Percentiles rank a stretch among this genome's conserved stretches.
phyloP scores from a whole-genome alignment of 108 stramenopile genomes.

The Heterococcus sp. region DNA sequence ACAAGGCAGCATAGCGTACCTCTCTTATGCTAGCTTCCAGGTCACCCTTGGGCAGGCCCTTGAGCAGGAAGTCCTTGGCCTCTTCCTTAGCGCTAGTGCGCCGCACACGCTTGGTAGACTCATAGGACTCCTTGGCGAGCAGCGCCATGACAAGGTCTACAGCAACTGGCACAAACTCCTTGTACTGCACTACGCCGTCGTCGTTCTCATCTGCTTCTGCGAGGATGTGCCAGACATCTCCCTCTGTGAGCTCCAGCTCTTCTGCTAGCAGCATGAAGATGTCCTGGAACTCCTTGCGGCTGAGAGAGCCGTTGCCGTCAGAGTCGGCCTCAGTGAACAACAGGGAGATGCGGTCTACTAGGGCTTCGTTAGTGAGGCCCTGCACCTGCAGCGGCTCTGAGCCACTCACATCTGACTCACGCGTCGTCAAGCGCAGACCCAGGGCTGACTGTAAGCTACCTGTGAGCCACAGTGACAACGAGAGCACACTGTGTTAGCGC shows the following conservation, averaged over 20 bases:
- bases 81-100: slow-evolving; percentile 15
- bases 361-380: slow-evolving; percentile 1
- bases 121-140: slow-evolving; percentile 38
- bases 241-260: slow-evolving; percentile 8
- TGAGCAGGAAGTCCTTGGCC: slow-evolving; percentile 34
- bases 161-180: slow-evolving; percentile 51
- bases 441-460: neutral
- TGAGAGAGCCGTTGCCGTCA: slow-evolving; percentile 34
- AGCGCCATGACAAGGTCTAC: slow-evolving; percentile 40
- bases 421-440: neutral
- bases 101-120: slow-evolving; percentile 8
- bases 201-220: slow-evolving; percentile 57
- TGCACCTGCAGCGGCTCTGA: neutral
- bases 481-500: no score
- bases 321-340: slow-evolving; percentile 36
- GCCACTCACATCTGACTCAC: neutral
- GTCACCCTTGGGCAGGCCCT: slow-evolving; percentile 31
- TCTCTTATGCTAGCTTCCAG: slow-evolving; percentile 6
- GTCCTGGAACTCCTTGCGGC: slow-evolving; percentile 17
- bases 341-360: slow-evolving; percentile 29
- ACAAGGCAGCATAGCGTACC: no score
- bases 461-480: slow-evolving; percentile 5
- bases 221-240: slow-evolving; percentile 31
- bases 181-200: slow-evolving; percentile 50
- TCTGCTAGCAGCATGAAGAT: slow-evolving; percentile 22